Evolutionary conservation across 2,329 filamentous ascomycete species (phyloP), one percentile per base, ranked within the genome.

Genomic region (Decorospora gaudefroyi): DNA sequence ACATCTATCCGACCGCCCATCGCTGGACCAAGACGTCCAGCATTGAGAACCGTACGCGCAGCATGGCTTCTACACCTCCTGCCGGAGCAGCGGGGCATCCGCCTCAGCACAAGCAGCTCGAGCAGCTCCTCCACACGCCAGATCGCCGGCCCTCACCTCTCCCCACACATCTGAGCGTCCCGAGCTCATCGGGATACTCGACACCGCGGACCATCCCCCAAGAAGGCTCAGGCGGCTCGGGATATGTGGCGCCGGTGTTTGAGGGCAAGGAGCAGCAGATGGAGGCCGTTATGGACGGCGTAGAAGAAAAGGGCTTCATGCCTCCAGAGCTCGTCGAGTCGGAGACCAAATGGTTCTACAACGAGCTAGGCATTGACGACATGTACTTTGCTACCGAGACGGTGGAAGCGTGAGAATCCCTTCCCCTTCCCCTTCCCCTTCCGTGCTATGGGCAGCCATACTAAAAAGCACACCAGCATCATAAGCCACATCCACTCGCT

Each of bases 261-360:
- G 85, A 90, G 70, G 93, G 92, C 69, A 96, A 95, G 76, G 79
- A 84, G 55, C 84, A 90, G 69, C 93, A 99, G 78, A 95, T 96
- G 85, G 82, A 87, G 67, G 76, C 64, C 31, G 91, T 96, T 68
- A 90, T 90, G 83, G 84, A 86, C 56, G 77, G 86, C 65, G 84
- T 96, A 59, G 79, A 83, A 64, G 81, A 85, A 55, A 87, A 86
- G 65, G 88, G 86, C 48, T 96, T 95, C 81, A 88, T 99, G 50
- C 93, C 93, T 1, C 79, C 82, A 44, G 79, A 87, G 38, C 87
- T 95, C 56, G 81, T 96, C 52, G 87, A 95, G 52, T 80, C 84
- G 17, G 91, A 99, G 74, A 88, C 91, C 37, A 80, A 83, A 48
- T 99, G 93, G 92, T 99, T 99, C 78, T 99, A 99, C 78, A 88